A percentile compares a stretch with the other conserved stretches of the same genome.
Conservation (phyloP, 495 filamentous ascomycete genomes). For the Trichoderma reesei region DNA sequence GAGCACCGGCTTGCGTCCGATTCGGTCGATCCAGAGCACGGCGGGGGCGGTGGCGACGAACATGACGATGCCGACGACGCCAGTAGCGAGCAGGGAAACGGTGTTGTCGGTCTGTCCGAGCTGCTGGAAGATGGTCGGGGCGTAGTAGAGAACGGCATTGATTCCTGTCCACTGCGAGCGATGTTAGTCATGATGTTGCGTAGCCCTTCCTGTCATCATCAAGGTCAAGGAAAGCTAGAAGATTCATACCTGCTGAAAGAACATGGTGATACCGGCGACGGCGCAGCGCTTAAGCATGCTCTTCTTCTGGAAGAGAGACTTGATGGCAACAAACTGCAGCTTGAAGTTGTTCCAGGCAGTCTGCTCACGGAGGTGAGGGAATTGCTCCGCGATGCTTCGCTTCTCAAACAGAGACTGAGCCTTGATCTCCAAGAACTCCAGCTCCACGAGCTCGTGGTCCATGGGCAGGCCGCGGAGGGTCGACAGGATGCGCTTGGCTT, state of each 20-base stretch:
- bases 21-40: constrained; percentile 54
- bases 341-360: constrained; percentile 53
- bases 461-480: constrained; percentile 49
- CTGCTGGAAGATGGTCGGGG: constrained; percentile 61
- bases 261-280: constrained; percentile 61
- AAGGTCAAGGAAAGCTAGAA: neutral
- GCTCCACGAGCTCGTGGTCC: constrained; percentile 56
- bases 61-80: constrained; percentile 72
- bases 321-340: constrained; percentile 63
- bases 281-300: constrained; percentile 67
- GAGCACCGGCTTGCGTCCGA: constrained; percentile 49
- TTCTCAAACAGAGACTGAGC: constrained; percentile 74
- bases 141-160: constrained; percentile 64
- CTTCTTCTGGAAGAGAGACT: constrained; percentile 58
- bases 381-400: constrained; percentile 58
- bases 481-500: constrained; percentile 59
- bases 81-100: constrained; percentile 63
- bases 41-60: constrained; percentile 58
- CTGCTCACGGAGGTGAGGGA: constrained; percentile 53
- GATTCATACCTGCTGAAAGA: constrained; percentile 49
- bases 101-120: constrained; percentile 56
- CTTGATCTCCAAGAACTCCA: constrained; percentile 76
- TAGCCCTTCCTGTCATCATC: too few species aligned
- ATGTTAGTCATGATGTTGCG: constrained; percentile 27
- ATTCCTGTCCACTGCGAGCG: constrained; percentile 56